Evolutionary conservation across 1,284 basidiomycete species (phyloP).

Genomic region (Cronartium quercuum): DNA sequence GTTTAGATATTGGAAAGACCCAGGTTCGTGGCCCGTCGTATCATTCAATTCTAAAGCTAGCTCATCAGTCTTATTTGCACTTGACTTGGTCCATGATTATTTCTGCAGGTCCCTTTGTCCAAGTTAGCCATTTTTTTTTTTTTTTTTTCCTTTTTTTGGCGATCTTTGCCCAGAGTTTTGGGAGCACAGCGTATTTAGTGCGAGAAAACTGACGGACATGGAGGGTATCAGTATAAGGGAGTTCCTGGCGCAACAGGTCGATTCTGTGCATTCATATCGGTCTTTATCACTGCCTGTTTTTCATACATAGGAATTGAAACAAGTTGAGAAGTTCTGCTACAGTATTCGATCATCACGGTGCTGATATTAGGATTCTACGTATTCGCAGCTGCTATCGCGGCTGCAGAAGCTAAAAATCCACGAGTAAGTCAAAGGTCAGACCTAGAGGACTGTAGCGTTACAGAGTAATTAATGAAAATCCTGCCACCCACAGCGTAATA

Average conservation of each 20-base stretch:
- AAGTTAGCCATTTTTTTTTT: not conserved
- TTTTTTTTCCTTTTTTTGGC: not conserved
- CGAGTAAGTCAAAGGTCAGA: constrained; percentile 6
- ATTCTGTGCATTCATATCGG: constrained; percentile 29
- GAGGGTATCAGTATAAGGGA: constrained; percentile 17
- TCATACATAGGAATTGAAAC: constrained; percentile 37
- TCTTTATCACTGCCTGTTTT: constrained; percentile 26
- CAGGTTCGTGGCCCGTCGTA: no score
- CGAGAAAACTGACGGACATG: not conserved
- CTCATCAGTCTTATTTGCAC: no score
- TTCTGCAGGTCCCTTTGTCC: not conserved
- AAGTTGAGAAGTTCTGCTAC: constrained; percentile 11
- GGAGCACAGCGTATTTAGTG: no score
- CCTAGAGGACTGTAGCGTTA: not conserved
- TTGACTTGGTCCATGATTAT: no score
- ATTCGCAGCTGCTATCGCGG: constrained; percentile 33
- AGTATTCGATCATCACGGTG: not conserved
- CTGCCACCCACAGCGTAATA: constrained; percentile 13
- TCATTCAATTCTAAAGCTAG: no score
- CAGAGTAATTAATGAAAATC: not conserved
- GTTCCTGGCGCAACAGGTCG: constrained; percentile 25
- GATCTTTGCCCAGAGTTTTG: no score
- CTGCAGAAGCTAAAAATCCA: constrained; percentile 39
- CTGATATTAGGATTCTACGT: not conserved
- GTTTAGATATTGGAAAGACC: constrained; percentile 67